Percentiles rank a stretch among this genome's conserved stretches.
These are phyloP conservation scores for Yamadazyma sp. DNA, from an alignment of 1,139 yeast species.

Conservation along the genomic window DNA sequence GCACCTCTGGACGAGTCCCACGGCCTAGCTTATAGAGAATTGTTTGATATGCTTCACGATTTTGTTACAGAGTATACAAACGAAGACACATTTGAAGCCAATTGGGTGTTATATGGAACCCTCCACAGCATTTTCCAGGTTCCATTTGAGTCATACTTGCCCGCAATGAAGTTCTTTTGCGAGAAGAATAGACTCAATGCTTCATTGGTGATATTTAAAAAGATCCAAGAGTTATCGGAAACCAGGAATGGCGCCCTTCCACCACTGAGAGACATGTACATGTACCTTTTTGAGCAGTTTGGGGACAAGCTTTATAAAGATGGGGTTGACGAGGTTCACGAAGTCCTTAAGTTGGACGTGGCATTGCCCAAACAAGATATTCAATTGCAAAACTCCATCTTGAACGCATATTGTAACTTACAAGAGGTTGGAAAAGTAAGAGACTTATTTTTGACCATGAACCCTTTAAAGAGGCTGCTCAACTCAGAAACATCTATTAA, in stretches of 20 bases:
- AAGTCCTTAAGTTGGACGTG: conserved; percentile 65
- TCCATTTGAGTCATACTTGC: conserved; percentile 61
- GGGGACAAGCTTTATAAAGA: conserved; percentile 62
- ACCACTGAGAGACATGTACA: conserved; percentile 70
- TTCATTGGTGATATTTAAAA: conserved; percentile 63
- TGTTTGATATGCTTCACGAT: conserved; percentile 43
- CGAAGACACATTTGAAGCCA: conserved; percentile 46
- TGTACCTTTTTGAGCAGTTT: conserved; percentile 59
- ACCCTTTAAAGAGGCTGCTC: conserved; percentile 50
- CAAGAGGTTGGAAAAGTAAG: conserved; percentile 61
- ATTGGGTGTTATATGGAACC: conserved; percentile 66
- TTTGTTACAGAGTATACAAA: conserved; percentile 44
- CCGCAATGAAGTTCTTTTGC: conserved; percentile 62
- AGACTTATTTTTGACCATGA: conserved; percentile 60
- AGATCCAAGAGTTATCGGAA: conserved; percentile 57
- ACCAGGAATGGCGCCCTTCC: conserved; percentile 40
- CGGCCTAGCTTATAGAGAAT: conserved; percentile 26
- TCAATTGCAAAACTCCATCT: conserved; percentile 56
- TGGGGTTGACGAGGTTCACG: conserved; percentile 68
- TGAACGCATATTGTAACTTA: conserved; percentile 66
- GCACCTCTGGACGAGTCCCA: conserved; percentile 29
- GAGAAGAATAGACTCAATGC: conserved; percentile 59
- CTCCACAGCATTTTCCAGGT: conserved; percentile 58
- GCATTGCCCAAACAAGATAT: conserved; percentile 56
- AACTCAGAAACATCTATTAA: conserved; percentile 47